Conservation (phyloP, 148 eudicot species). For the Camellia sinensis region DNA sequence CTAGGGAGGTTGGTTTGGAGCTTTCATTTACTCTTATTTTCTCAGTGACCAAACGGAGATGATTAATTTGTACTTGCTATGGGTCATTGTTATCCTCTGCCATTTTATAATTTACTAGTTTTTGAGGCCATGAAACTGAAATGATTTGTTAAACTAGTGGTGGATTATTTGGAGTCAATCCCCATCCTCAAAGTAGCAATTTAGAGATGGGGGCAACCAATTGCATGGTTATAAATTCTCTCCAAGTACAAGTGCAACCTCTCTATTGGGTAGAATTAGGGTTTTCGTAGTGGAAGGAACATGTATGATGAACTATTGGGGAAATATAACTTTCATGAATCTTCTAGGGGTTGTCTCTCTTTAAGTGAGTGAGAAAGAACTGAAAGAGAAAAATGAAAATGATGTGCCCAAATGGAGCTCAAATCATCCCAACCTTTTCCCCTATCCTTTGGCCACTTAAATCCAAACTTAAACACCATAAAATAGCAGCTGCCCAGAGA, state of each 20-base stretch:
- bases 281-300: background rate
- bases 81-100: background rate
- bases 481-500: no score
- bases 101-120: background rate
- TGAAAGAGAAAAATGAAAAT: background rate
- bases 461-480: no score
- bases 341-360: background rate
- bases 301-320: background rate
- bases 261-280: background rate
- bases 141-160: background rate
- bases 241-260: background rate
- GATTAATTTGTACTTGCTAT: background rate
- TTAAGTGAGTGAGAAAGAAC: background rate
- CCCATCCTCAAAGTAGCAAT: background rate
- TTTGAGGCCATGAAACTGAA: background rate
- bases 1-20: background rate
- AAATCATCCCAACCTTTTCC: no score
- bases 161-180: background rate
- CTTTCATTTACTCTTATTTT: background rate
- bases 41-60: slow-evolving; percentile 4
- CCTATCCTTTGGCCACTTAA: no score
- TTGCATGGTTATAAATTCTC: background rate
- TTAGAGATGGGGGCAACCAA: background rate
- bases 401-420: background rate
- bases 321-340: background rate